Evolutionary conservation across 2,329 filamentous ascomycete genomes (phyloP).

Genomic region (Neonectria hederae): DNA sequence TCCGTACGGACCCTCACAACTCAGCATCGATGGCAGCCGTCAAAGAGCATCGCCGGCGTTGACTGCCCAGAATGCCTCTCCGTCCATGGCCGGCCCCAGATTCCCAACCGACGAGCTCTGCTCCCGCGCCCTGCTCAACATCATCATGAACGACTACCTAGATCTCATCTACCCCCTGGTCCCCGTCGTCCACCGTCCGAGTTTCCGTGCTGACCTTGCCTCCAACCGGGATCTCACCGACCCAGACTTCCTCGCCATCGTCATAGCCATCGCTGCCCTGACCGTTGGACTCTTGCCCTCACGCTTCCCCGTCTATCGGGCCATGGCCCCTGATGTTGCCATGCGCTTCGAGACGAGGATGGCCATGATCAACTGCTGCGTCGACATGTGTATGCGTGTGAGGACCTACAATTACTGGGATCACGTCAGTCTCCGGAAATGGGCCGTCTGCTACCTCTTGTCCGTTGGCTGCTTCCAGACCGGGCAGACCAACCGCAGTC

Average conservation of each 20-base stretch:
- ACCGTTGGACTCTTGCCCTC: slow-evolving; percentile 42
- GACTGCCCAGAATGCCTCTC: slow-evolving; percentile 8
- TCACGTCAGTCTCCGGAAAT: slow-evolving; percentile 46
- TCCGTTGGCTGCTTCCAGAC: slow-evolving; percentile 47
- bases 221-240: slow-evolving; percentile 35
- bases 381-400: slow-evolving; percentile 36
- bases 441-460: slow-evolving; percentile 47
- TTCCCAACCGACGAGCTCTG: slow-evolving; percentile 41
- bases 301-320: slow-evolving; percentile 37
- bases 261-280: slow-evolving; percentile 38
- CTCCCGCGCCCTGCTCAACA: slow-evolving; percentile 33
- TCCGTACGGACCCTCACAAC: slow-evolving; percentile 3
- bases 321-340: slow-evolving; percentile 30
- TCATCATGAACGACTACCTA: slow-evolving; percentile 39
- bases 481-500: slow-evolving; percentile 47
- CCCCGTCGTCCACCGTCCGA: slow-evolving; percentile 40
- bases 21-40: slow-evolving; percentile 3
- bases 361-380: slow-evolving; percentile 40
- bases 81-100: background rate
- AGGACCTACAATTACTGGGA: slow-evolving; percentile 40
- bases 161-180: slow-evolving; percentile 41
- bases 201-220: slow-evolving; percentile 37
- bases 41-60: slow-evolving; percentile 5
- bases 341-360: slow-evolving; percentile 38
- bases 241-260: slow-evolving; percentile 38